Percentiles rank a stretch among this genome's conserved stretches.
Conservation (phyloP, 129 eudicot species). For the Logfia minima region DNA sequence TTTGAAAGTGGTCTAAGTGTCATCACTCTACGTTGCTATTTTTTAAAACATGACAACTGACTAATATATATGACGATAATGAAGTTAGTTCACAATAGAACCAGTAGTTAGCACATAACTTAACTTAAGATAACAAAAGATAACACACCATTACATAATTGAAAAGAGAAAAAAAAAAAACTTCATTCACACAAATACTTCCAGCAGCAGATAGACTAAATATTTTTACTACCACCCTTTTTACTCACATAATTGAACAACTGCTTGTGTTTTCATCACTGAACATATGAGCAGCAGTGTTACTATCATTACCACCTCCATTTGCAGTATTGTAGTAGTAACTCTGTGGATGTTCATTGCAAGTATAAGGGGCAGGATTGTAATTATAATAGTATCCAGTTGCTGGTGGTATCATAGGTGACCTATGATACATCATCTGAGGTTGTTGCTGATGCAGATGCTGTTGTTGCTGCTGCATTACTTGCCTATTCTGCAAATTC, state of each 20-base stretch:
- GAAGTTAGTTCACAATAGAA: not conserved
- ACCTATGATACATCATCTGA: conserved; percentile 84
- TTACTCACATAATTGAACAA: conserved; percentile 70
- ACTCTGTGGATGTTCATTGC: conserved; percentile 38
- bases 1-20: no score
- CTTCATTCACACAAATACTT: conserved; percentile 36
- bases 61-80: conserved; percentile 3
- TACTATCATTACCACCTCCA: conserved; percentile 28
- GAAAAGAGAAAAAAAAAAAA: not conserved
- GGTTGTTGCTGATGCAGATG: conserved; percentile 36
- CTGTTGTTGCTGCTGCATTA: conserved; percentile 37
- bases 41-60: not conserved
- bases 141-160: conserved; percentile 33
- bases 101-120: conserved; percentile 15
- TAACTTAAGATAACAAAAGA: conserved; percentile 28
- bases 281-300: conserved; percentile 48
- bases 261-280: conserved; percentile 80
- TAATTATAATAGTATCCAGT: conserved; percentile 69
- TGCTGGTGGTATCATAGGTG: conserved; percentile 56
- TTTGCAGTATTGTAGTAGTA: conserved; percentile 5
- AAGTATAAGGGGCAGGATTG: conserved; percentile 45
- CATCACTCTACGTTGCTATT: no score
- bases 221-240: not conserved
- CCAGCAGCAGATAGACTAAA: conserved; percentile 18
- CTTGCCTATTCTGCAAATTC: conserved; percentile 60